phyloP scores from a whole-genome alignment of 2,329 filamentous ascomycete species.

The Gremmenia infestans region DNA sequence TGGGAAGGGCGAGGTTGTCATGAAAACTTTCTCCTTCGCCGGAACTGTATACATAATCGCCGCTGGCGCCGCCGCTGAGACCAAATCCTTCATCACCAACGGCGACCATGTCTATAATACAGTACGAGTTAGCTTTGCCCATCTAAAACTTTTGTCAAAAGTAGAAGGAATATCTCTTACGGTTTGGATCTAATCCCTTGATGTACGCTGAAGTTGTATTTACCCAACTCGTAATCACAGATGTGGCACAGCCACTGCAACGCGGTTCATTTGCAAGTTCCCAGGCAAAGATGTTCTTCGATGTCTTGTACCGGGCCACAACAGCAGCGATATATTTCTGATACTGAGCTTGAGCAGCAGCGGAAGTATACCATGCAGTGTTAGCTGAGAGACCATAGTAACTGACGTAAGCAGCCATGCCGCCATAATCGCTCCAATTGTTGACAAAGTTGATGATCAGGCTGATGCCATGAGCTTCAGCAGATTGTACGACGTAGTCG shows the following conservation, averaged over 20 bases:
- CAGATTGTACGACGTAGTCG: slow-evolving; percentile 57
- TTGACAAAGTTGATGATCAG: slow-evolving; percentile 64
- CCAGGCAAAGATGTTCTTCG: slow-evolving; percentile 61
- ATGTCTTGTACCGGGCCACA: slow-evolving; percentile 54
- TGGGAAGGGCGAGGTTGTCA: slow-evolving; percentile 42
- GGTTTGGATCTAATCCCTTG: slow-evolving; percentile 55
- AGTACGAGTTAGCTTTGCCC: not conserved
- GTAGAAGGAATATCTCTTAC: not conserved
- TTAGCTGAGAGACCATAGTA: slow-evolving; percentile 48
- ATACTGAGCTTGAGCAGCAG: slow-evolving; percentile 51
- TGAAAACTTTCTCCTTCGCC: slow-evolving; percentile 45
- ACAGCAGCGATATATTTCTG: slow-evolving; percentile 53
- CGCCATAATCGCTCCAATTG: slow-evolving; percentile 65
- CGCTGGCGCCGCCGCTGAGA: slow-evolving; percentile 32
- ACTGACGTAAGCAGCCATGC: slow-evolving; percentile 53
- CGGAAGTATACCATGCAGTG: slow-evolving; percentile 1
- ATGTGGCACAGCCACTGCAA: slow-evolving; percentile 54
- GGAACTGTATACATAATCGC: slow-evolving; percentile 39
- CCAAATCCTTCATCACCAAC: slow-evolving; percentile 60
- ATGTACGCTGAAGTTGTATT: slow-evolving; percentile 54
- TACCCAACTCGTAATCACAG: slow-evolving; percentile 57
- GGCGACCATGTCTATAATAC: slow-evolving; percentile 48
- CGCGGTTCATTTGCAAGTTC: slow-evolving; percentile 66
- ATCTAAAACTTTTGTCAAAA: not conserved
- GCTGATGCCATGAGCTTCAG: slow-evolving; percentile 55